Evolutionary conservation across 805 yeast genomes (phyloP).

Genomic region (Ogataea populi-albae): DNA sequence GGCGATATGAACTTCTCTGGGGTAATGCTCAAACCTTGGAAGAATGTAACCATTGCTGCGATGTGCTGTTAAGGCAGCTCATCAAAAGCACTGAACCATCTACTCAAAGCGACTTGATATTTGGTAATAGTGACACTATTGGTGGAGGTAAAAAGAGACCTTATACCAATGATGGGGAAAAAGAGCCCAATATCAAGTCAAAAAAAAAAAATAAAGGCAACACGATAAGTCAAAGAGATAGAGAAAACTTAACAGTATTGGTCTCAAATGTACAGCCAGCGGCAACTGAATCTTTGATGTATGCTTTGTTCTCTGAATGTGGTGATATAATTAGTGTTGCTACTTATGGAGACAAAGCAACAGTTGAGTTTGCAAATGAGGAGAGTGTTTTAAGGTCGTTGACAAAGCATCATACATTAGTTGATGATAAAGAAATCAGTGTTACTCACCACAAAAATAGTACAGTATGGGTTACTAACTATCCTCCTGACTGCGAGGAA

Average conservation of each 20-base stretch:
- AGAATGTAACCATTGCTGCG: slow-evolving; percentile 4
- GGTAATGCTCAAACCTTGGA: slow-evolving; percentile 26
- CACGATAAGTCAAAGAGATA: slow-evolving; percentile 35
- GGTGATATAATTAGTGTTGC: slow-evolving; percentile 47
- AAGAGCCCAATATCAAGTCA: slow-evolving; percentile 4
- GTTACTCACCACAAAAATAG: slow-evolving; percentile 46
- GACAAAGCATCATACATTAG: slow-evolving; percentile 52
- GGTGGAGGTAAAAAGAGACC: slow-evolving; percentile 5
- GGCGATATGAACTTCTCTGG: slow-evolving; percentile 34
- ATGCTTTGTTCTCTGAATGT: slow-evolving; percentile 53
- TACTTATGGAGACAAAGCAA: slow-evolving; percentile 35
- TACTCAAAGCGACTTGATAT: slow-evolving; percentile 2
- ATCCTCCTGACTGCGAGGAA: slow-evolving; percentile 52
- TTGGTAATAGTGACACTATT: too few relatives aligned
- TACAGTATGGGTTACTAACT: slow-evolving; percentile 73
- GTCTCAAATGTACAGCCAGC: slow-evolving; percentile 46
- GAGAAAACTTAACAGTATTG: slow-evolving; percentile 61
- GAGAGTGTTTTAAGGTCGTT: slow-evolving; percentile 54
- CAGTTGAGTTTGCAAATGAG: slow-evolving; percentile 54
- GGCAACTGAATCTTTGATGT: slow-evolving; percentile 38
- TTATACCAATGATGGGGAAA: too few relatives aligned
- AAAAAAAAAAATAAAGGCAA: slow-evolving; percentile 10
- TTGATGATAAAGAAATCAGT: slow-evolving; percentile 41
- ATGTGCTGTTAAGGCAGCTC: background rate
- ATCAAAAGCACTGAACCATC: background rate